A percentile compares a stretch with the other conserved stretches of the same genome.
Evolutionary conservation across 2,329 filamentous ascomycete genomes (phyloP).

Genomic region (Aspergillus aculeatus): DNA sequence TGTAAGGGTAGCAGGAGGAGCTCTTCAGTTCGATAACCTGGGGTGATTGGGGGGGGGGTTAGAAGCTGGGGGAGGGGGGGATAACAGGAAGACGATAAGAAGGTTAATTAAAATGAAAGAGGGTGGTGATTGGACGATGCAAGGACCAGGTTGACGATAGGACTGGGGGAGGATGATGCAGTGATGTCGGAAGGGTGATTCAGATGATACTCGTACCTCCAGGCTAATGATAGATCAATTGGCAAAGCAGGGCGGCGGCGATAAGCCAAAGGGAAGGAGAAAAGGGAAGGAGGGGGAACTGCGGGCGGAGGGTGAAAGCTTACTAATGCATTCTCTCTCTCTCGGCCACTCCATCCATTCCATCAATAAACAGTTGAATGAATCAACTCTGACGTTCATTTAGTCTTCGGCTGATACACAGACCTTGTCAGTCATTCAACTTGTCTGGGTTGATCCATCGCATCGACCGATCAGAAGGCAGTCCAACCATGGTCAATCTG

Average conservation of each 20-base stretch:
- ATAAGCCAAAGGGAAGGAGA: not conserved
- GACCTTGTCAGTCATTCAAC: too few species aligned
- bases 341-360: not conserved
- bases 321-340: not conserved
- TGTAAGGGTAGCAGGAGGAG: not conserved
- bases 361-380: not conserved
- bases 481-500: too few species aligned
- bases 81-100: not conserved
- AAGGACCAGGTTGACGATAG: not conserved
- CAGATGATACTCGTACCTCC: too few species aligned
- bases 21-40: constrained; percentile 1
- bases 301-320: not conserved
- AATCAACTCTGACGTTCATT: not conserved
- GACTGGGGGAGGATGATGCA: not conserved
- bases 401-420: not conserved
- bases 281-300: not conserved
- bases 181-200: not conserved
- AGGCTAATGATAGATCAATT: too few species aligned
- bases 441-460: too few species aligned
- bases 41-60: not conserved
- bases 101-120: not conserved
- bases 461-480: too few species aligned
- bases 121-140: constrained; percentile 4
- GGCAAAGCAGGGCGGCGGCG: too few species aligned
- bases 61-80: not conserved